Percentiles rank a stretch among this genome's conserved stretches.
Conservation (phyloP, 192 early-diverging fungal genomes). For the Backusella australiensis region DNA sequence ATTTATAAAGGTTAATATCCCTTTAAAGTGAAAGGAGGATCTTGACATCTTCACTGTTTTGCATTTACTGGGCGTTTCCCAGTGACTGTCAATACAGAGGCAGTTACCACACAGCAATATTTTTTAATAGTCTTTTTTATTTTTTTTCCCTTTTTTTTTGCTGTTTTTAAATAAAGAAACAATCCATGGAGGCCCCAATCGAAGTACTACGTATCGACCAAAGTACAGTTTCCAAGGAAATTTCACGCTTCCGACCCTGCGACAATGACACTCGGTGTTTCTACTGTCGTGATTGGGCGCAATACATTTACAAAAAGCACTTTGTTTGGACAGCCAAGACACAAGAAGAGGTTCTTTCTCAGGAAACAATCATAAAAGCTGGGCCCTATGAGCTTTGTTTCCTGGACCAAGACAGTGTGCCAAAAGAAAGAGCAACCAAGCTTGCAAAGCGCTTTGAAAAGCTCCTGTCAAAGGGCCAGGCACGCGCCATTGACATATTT, state of each 20-base stretch:
- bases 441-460: conserved; percentile 27
- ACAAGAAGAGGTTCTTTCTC: conserved; percentile 26
- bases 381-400: conserved; percentile 19
- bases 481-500: conserved; percentile 12
- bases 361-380: background rate
- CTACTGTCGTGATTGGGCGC: conserved; percentile 82
- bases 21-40: no score
- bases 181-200: conserved; percentile 24
- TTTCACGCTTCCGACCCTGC: conserved; percentile 68
- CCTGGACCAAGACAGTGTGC: background rate
- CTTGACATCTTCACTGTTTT: no score
- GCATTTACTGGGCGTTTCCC: no score
- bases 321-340: conserved; percentile 39
- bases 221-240: conserved; percentile 61
- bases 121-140: background rate
- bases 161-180: background rate
- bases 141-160: background rate
- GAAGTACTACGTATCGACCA: conserved; percentile 61
- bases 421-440: conserved; percentile 21
- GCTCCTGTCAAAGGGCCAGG: background rate
- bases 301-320: conserved; percentile 71
- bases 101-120: no score
- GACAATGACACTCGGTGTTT: conserved; percentile 67
- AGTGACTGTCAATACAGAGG: no score
- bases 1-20: no score